A percentile compares a stretch with the other conserved stretches of the same genome.
Conservation (phyloP, 257 asterid species). For the Leonotis leonurus region DNA sequence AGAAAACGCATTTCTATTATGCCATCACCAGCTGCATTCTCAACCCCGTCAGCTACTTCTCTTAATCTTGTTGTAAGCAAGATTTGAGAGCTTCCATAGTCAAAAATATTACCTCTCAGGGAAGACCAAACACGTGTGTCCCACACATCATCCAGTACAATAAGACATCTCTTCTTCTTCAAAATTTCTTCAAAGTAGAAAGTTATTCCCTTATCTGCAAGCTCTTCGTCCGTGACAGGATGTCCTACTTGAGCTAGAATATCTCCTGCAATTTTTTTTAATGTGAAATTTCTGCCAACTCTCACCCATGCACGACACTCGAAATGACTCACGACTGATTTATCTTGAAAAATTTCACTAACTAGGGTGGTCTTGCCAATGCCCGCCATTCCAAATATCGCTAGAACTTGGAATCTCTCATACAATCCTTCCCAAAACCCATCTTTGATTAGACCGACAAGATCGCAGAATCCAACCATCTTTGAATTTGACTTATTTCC, state of each 20-base stretch:
- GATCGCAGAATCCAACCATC: not conserved
- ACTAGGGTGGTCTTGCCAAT: not conserved
- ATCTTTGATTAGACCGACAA: not conserved
- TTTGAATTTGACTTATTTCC: not conserved
- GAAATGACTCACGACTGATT: not conserved
- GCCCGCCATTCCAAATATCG: not conserved
- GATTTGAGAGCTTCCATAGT: not conserved
- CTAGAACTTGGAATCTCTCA: no score
- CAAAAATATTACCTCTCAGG: not conserved
- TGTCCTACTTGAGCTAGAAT: not conserved
- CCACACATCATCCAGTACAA: slow-evolving; percentile 5
- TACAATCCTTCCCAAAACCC: not conserved
- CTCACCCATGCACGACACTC: not conserved
- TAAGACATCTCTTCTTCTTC: not conserved
- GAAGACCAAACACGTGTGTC: not conserved
- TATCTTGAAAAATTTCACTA: not conserved
- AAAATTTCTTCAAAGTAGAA: not conserved
- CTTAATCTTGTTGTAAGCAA: not conserved
- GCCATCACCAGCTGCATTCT: not conserved
- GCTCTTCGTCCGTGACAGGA: not conserved
- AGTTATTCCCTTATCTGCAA: no score
- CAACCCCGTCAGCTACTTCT: not conserved
- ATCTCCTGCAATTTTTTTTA: not conserved
- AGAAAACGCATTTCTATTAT: not conserved
- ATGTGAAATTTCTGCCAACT: not conserved